Conservation (phyloP, 352 stramenopile species). For the Phytophthora tentaculata region DNA sequence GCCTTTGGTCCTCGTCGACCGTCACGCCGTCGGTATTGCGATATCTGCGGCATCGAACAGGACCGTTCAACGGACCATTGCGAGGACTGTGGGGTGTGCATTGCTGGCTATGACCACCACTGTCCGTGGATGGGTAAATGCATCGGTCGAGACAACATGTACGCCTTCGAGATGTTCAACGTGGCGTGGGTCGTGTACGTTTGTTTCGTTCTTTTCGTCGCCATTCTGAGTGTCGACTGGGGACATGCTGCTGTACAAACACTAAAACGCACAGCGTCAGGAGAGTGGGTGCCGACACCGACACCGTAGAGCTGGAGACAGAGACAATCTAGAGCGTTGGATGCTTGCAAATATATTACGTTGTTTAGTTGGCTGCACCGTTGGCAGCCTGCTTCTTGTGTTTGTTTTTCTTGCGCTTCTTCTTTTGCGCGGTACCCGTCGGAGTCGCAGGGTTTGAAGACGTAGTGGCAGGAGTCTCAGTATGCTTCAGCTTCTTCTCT, state of each 20-base stretch:
- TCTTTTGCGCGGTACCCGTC: conserved; percentile 49
- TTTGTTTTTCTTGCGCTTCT: conserved; percentile 70
- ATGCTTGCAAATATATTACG: conserved; percentile 24
- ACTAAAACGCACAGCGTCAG: conserved; percentile 40
- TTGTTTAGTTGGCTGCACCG: conserved; percentile 21
- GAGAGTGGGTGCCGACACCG: conserved; percentile 27
- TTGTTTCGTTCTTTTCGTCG: conserved; percentile 74
- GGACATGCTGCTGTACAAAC: conserved; percentile 41
- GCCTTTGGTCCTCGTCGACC: conserved; percentile 11
- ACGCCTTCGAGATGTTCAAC: conserved; percentile 92
- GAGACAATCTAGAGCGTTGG: background rate
- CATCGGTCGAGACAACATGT: conserved; percentile 92
- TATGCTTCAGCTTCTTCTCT: conserved; percentile 32
- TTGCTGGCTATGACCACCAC: conserved; percentile 91
- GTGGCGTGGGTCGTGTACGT: conserved; percentile 83
- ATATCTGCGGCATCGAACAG: conserved; percentile 74
- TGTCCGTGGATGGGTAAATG: conserved; percentile 96
- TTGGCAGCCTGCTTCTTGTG: conserved; percentile 33
- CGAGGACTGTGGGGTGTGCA: conserved; percentile 93
- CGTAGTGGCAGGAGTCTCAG: conserved; percentile 18
- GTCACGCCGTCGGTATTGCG: conserved; percentile 55
- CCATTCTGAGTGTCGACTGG: conserved; percentile 67
- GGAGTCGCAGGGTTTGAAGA: conserved; percentile 9
- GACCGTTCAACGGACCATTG: conserved; percentile 86
- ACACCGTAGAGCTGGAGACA: conserved; percentile 9